Percentiles rank a stretch among this genome's conserved stretches.
Evolutionary conservation across 169 alveolate genomes (phyloP).

Genomic region (Theileria parva): DNA sequence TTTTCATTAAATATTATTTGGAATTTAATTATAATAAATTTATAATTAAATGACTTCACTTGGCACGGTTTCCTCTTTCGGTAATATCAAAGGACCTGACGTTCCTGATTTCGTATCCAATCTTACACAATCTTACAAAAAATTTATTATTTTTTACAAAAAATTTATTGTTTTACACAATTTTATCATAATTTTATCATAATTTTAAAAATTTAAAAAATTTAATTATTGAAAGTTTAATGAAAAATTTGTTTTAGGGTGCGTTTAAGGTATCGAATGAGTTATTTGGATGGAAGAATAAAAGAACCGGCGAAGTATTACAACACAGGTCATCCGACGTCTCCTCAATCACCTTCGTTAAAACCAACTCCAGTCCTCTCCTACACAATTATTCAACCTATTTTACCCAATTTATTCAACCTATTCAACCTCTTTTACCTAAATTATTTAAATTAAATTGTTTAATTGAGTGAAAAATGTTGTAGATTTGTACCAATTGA

Average conservation of each 20-base stretch:
- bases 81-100: slow-evolving; percentile 53
- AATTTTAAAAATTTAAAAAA: too few species aligned
- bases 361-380: slow-evolving; percentile 70
- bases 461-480: slow-evolving; percentile 1
- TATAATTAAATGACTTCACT: slow-evolving; percentile 49
- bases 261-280: slow-evolving; percentile 87
- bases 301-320: slow-evolving; percentile 84
- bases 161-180: too few species aligned
- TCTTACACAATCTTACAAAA: not conserved
- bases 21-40: not conserved
- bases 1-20: not conserved
- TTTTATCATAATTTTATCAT: too few species aligned
- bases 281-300: slow-evolving; percentile 89
- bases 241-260: slow-evolving; percentile 74
- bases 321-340: slow-evolving; percentile 84
- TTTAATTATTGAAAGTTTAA: slow-evolving; percentile 48
- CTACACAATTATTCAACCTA: too few species aligned
- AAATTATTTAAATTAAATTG: slow-evolving; percentile 5
- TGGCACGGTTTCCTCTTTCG: slow-evolving; percentile 40
- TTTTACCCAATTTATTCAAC: too few species aligned
- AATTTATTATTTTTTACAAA: too few species aligned
- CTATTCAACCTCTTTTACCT: too few species aligned
- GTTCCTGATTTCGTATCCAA: slow-evolving; percentile 43
- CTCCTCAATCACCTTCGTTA: slow-evolving; percentile 77
- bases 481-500: slow-evolving; percentile 73